Evolutionary conservation across 345 rosid species (phyloP), one percentile per base, ranked within the genome.

Genomic region (Arabis hirsuta): DNA sequence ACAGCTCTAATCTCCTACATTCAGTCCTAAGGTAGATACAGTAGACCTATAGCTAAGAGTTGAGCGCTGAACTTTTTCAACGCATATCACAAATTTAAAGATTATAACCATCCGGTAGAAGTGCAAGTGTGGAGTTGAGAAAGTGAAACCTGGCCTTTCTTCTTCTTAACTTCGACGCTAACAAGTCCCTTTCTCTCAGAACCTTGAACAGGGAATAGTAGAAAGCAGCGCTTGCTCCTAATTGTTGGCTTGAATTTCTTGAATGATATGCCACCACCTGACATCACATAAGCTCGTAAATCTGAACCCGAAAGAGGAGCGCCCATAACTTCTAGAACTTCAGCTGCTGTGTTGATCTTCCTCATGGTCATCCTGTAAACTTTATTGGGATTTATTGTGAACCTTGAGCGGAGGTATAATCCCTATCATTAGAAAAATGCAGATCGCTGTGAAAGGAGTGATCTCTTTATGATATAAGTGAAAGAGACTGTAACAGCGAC

Each of bases 271-370:
- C 95, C 88, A 62, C 90, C 86, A 29, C 96, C 98, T 26, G 96
- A 92, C 92, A 92, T 92, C 65, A 92, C 87, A 73, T 90, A 90
- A 29, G 96, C 98, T 83, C 98, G 85, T 61, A 90, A 76, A 20
- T 80, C 86, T 55, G 96, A 84, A 59, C 96, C 96, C 20, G 84
- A 20, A n/a, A 91, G 89, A 42, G 97, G 97, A 68, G 96, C 97
- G 66, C 98, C 98, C 98, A 92, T 92, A 73, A 88, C 95, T 82
- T 92, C 98, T 38, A 92, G 95, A 81, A 83, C 83, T 44, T 87
- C 96, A 75, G 96, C 95, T 68, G 90, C 78, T 9, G 92, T 85
- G 64, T 92, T 90, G 44, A 92, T 91, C 81, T 58, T 85, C 73
- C 85, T 85, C 96, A 92, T 90, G 52, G 96, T 91, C 65, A 88